These are phyloP conservation scores for Chaetoceros muelleri DNA, from an alignment of 108 stramenopile species.

Conservation along the genomic window DNA sequence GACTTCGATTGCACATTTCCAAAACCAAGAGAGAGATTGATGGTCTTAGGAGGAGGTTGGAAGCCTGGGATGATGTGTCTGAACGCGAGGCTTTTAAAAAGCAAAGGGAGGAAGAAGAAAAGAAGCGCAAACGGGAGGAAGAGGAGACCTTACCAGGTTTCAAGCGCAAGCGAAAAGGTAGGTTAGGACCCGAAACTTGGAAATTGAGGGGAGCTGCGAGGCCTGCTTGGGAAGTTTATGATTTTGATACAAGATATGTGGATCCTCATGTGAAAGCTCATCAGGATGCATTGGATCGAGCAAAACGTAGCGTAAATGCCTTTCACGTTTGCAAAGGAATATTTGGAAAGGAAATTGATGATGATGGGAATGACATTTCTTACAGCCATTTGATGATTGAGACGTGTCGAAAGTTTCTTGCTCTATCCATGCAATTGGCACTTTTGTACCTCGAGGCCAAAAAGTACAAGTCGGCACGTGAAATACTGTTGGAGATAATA, in stretches of 20 bases:
- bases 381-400: conserved; percentile 7
- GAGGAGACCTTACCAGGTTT: conserved; percentile 15
- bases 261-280: conserved; percentile 67
- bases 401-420: conserved; percentile 49
- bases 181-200: conserved; percentile 77
- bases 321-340: conserved; percentile 42
- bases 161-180: conserved; percentile 22
- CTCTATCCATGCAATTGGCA: conserved; percentile 68
- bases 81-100: conserved; percentile 15
- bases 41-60: conserved; percentile 31
- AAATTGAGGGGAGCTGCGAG: conserved; percentile 82
- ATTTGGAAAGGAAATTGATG: conserved; percentile 24
- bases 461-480: conserved; percentile 55
- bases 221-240: conserved; percentile 79
- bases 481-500: conserved; percentile 52
- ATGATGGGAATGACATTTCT: neutral
- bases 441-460: conserved; percentile 47
- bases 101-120: conserved; percentile 1
- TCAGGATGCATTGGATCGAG: conserved; percentile 52
- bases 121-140: conserved; percentile 15
- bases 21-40: conserved; percentile 46
- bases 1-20: conserved; percentile 58
- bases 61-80: conserved; percentile 64
- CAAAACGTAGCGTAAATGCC: conserved; percentile 44
- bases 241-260: conserved; percentile 83